Evolutionary conservation across 208 protist species (phyloP), one percentile per base, ranked within the genome.

Genomic region (Acanthamoeba sp.): DNA sequence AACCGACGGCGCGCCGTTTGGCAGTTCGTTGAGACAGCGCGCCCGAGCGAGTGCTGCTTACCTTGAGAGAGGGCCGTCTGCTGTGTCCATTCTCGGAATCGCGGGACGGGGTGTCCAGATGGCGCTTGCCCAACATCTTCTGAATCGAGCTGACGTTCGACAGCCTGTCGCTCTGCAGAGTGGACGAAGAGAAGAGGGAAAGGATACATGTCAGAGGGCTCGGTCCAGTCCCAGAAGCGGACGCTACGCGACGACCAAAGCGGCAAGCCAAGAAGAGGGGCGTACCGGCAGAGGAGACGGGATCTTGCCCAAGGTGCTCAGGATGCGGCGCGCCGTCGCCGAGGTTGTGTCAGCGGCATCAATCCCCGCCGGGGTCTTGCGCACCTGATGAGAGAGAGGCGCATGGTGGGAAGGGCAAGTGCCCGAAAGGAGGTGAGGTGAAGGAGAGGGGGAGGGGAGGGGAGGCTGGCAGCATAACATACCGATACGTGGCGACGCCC

Each of bases 251-350:
- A 16, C 45, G 45, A 50, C 14, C 45, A 50, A n/a, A 50, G 45
- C 18, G 14, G 45, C 10, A 16, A 18, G 14, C 14, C 45, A 48
- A 80, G 29, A 71, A 7, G 27, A 71, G 7, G 29, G 62, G 22
- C 38, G 69, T 6, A 80, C 69, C 69, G 69, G 69, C 69, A 80
- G 24, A 34, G 69, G 69, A 80, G 69, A 80, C 3, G 69, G 69
- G 36, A 80, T 80, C 36, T 80, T 80, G 36, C 69, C 69, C 69
- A 80, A 45, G 22, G 69, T 80, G 69, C 36, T 36, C 69, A 80
- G 69, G 16, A 80, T 80, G 34, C 69, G 69, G 69, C 48, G 69
- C 36, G 69, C 69, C 38, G 69, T 80, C 18, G 69, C 69, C 0
- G 69, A 80, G 69, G 69, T 80, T 2, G 69, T 80, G 38, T 80